Conservation (phyloP, 1,284 basidiomycete species). For the Taiwanofungus camphoratus region DNA sequence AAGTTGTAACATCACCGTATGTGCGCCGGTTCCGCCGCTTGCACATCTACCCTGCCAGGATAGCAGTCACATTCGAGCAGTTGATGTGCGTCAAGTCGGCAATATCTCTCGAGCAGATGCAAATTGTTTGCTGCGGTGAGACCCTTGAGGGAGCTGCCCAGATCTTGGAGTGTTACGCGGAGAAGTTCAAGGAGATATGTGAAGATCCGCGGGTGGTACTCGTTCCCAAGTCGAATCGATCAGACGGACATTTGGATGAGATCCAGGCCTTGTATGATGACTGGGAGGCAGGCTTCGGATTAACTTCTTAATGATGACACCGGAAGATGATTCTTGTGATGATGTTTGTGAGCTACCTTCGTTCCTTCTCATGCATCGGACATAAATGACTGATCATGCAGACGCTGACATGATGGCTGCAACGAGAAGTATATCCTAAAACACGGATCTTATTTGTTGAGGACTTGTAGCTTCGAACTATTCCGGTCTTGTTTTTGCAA, state of each 20-base stretch:
- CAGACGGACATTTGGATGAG: conserved; percentile 6
- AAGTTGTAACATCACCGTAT: conserved; percentile 27
- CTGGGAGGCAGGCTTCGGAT: conserved; percentile 6
- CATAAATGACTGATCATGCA: too few species aligned
- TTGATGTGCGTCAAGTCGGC: conserved; percentile 24
- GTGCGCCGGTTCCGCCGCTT: conserved; percentile 28
- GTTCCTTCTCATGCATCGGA: too few species aligned
- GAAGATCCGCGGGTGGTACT: conserved; percentile 14
- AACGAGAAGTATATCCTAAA: too few species aligned
- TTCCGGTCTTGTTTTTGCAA: too few species aligned
- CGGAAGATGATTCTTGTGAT: too few species aligned
- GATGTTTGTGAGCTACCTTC: too few species aligned
- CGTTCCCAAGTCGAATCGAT: conserved; percentile 5
- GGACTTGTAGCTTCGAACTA: too few species aligned
- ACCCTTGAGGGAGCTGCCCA: conserved; percentile 7
- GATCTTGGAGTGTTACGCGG: conserved; percentile 7
- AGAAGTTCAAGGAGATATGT: conserved; percentile 4
- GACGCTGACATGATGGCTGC: too few species aligned
- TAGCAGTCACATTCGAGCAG: conserved; percentile 27
- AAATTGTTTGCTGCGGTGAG: conserved; percentile 22
- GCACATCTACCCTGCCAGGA: conserved; percentile 16
- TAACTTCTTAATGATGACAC: too few species aligned
- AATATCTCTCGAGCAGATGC: conserved; percentile 23
- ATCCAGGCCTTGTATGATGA: conserved; percentile 11
- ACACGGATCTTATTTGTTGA: too few species aligned